Evolutionary conservation across 805 yeast species (phyloP).

Genomic region (Metschnikowia continentalis): DNA sequence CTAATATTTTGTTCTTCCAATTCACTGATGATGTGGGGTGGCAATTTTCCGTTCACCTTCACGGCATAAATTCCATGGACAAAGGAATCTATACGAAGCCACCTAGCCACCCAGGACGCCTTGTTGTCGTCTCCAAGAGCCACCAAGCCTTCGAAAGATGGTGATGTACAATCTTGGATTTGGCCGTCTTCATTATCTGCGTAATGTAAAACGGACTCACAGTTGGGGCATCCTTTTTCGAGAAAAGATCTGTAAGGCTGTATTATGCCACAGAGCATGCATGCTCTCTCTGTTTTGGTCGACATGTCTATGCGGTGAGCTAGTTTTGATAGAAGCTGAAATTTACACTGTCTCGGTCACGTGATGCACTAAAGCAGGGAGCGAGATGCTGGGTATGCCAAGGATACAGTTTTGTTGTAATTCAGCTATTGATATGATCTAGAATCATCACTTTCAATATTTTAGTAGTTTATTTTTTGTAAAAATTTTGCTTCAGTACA

Average conservation of each 20-base stretch:
- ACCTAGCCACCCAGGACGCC: conserved; percentile 91
- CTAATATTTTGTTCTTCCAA: conserved; percentile 70
- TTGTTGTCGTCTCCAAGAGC: conserved; percentile 79
- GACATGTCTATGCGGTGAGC: conserved; percentile 32
- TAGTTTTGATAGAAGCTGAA: background rate
- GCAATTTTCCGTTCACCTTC: conserved; percentile 85
- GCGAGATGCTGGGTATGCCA: background rate
- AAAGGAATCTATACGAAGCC: conserved; percentile 89
- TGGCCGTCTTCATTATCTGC: conserved; percentile 77
- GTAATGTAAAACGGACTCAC: conserved; percentile 81
- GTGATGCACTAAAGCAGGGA: background rate
- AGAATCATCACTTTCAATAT: too few species aligned
- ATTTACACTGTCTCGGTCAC: background rate
- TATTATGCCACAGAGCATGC: conserved; percentile 94
- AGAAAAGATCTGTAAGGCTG: conserved; percentile 72
- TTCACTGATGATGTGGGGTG: conserved; percentile 75
- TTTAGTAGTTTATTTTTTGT: too few species aligned
- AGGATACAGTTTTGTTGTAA: too few species aligned
- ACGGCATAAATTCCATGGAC: conserved; percentile 91
- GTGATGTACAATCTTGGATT: conserved; percentile 90
- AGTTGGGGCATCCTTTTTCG: conserved; percentile 91
- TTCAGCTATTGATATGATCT: too few species aligned
- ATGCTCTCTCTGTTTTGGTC: conserved; percentile 80
- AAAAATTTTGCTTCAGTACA: too few species aligned
- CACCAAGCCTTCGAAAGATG: conserved; percentile 91